Conservation (phyloP, 2,329 filamentous ascomycete genomes). For the Blastomyces percursus region DNA sequence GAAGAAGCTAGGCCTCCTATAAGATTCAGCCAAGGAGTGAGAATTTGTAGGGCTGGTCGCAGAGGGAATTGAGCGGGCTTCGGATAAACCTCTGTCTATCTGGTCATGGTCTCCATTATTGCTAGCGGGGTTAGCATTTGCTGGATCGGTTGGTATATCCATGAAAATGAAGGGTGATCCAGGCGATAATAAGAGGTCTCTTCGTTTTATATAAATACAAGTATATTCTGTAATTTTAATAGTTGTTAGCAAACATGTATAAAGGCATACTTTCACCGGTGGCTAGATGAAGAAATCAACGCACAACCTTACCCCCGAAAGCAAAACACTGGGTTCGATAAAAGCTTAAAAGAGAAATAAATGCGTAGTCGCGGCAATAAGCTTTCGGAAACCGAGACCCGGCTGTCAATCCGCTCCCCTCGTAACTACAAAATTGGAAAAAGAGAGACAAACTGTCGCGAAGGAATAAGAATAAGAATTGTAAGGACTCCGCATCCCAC, state of each 20-base stretch:
- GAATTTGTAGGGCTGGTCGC: conserved; percentile 28
- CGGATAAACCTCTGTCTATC: conserved; percentile 28
- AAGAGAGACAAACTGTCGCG: too few species aligned
- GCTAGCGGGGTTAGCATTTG: neutral
- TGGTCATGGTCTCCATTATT: neutral
- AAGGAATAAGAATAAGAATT: neutral
- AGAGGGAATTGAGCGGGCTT: conserved; percentile 33
- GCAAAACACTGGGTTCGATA: neutral
- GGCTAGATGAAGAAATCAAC: neutral
- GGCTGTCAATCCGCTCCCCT: neutral
- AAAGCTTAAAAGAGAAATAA: neutral
- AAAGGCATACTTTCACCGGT: too few species aligned
- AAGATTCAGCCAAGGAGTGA: conserved; percentile 51
- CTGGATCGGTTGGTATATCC: neutral
- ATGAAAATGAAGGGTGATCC: neutral
- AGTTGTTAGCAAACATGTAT: too few species aligned
- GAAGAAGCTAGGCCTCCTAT: conserved; percentile 67
- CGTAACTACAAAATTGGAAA: neutral
- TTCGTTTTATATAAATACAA: neutral
- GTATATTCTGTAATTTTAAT: too few species aligned
- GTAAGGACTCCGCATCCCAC: neutral
- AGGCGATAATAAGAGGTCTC: neutral
- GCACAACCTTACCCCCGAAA: neutral
- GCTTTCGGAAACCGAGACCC: neutral
- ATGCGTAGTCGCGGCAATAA: neutral